Percentiles rank a stretch among this genome's conserved stretches.
phyloP scores from a whole-genome alignment of 192 early-diverging fungal species.

The Spizellomyces punctatus region DNA sequence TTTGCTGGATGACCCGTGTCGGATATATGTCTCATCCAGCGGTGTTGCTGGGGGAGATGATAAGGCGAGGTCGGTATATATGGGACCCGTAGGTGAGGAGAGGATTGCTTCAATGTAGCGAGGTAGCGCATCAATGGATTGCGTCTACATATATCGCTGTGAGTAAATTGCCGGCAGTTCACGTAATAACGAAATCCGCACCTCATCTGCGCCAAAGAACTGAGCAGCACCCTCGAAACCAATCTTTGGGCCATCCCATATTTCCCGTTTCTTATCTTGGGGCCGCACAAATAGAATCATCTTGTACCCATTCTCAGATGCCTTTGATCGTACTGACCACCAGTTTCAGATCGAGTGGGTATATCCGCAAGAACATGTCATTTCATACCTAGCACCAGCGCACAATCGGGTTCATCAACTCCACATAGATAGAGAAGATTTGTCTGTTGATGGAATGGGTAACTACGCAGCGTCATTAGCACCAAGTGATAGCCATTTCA shows the following conservation, averaged over 20 bases:
- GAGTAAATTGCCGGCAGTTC: neutral
- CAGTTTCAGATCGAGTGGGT: constrained; percentile 25
- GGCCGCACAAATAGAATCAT: constrained; percentile 88
- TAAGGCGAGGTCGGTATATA: constrained; percentile 42
- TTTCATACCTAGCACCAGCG: constrained; percentile 34
- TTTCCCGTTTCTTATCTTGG: constrained; percentile 70
- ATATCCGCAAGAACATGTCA: neutral
- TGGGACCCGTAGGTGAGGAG: constrained; percentile 6
- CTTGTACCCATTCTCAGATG: constrained; percentile 66
- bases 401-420: constrained; percentile 90
- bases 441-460: constrained; percentile 92
- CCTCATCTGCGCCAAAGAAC: constrained; percentile 85
- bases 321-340: constrained; percentile 41
- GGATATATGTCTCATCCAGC: constrained; percentile 22
- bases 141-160: constrained; percentile 12
- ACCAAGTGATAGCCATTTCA: neutral
- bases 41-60: neutral
- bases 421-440: constrained; percentile 89
- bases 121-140: constrained; percentile 37
- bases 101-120: constrained; percentile 22
- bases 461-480: constrained; percentile 42
- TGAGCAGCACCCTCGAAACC: constrained; percentile 77
- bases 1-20: neutral
- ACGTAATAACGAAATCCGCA: constrained; percentile 19
- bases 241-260: constrained; percentile 92